phyloP scores from a whole-genome alignment of 192 early-diverging fungal genomes.

The Powellomyces hirtus region DNA sequence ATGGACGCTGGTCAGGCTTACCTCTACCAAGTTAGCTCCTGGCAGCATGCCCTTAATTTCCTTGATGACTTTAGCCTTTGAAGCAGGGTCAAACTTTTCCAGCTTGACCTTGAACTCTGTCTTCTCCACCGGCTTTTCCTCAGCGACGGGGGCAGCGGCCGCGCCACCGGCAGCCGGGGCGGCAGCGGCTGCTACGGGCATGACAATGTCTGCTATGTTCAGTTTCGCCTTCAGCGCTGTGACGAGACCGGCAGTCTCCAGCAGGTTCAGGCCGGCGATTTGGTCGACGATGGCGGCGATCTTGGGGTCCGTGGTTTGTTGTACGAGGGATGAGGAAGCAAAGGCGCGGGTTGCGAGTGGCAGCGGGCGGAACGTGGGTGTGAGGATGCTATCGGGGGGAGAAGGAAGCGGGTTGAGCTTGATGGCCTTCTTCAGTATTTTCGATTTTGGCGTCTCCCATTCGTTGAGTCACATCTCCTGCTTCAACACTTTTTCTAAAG shows the following conservation, averaged over 20 bases:
- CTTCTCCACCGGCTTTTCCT: conserved; percentile 87
- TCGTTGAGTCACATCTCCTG: neutral
- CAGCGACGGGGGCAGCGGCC: conserved; percentile 64
- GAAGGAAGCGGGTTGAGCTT: neutral
- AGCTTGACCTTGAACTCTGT: conserved; percentile 94
- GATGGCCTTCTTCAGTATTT: neutral
- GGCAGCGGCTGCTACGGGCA: conserved; percentile 73
- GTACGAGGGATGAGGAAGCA: conserved; percentile 8
- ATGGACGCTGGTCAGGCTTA: conserved; percentile 26
- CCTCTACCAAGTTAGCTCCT: conserved; percentile 92
- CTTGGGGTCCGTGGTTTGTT: conserved; percentile 48
- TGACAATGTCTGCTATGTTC: conserved; percentile 89
- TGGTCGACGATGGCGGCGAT: conserved; percentile 82
- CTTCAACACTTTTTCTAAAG: neutral
- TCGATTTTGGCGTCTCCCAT: neutral
- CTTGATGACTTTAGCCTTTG: conserved; percentile 97
- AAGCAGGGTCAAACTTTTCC: conserved; percentile 88
- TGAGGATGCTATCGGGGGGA: neutral
- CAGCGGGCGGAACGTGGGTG: neutral
- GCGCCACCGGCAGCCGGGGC: conserved; percentile 57
- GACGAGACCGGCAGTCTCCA: conserved; percentile 91
- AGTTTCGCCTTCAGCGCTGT: conserved; percentile 83
- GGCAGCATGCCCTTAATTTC: conserved; percentile 94
- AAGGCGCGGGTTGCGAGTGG: conserved; percentile 17
- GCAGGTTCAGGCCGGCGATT: conserved; percentile 86